Conservation (phyloP, 2,329 filamentous ascomycete species). For the Amylocarpus encephaloides region DNA sequence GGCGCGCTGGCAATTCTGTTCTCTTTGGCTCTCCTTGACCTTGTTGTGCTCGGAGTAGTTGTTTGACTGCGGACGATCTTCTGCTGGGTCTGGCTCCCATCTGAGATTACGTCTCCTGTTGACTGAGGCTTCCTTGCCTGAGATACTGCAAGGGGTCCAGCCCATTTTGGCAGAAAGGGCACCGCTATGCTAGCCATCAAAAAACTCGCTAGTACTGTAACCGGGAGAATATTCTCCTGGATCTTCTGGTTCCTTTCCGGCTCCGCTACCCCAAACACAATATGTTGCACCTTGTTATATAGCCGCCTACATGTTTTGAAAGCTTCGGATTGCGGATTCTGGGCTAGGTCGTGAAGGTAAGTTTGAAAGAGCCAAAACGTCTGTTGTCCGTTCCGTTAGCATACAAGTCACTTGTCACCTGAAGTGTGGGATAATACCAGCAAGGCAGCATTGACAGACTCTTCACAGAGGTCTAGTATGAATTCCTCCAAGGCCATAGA, state of each 20-base stretch:
- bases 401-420: constrained; percentile 3
- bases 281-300: constrained; percentile 84
- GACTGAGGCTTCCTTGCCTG: constrained; percentile 72
- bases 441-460: constrained; percentile 77
- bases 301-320: constrained; percentile 79
- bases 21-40: constrained; percentile 39
- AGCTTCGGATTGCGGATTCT: constrained; percentile 64
- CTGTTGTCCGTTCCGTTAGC: constrained; percentile 38
- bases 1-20: constrained; percentile 34
- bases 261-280: constrained; percentile 74
- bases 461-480: constrained; percentile 76
- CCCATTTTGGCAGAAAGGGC: constrained; percentile 70
- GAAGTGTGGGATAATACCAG: constrained; percentile 50
- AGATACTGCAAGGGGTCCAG: constrained; percentile 72
- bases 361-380: constrained; percentile 90
- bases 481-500: constrained; percentile 89
- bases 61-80: constrained; percentile 66
- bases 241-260: constrained; percentile 65
- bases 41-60: constrained; percentile 45
- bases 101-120: constrained; percentile 53
- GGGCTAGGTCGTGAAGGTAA: constrained; percentile 74
- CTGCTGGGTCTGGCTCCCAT: constrained; percentile 43
- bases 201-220: constrained; percentile 74
- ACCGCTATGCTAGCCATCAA: constrained; percentile 70
- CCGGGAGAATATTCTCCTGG: constrained; percentile 72